Percentiles rank a stretch among this genome's conserved stretches.
Evolutionary conservation across 345 rosid genomes (phyloP).

Genomic region (Eutrema yunnanense): DNA sequence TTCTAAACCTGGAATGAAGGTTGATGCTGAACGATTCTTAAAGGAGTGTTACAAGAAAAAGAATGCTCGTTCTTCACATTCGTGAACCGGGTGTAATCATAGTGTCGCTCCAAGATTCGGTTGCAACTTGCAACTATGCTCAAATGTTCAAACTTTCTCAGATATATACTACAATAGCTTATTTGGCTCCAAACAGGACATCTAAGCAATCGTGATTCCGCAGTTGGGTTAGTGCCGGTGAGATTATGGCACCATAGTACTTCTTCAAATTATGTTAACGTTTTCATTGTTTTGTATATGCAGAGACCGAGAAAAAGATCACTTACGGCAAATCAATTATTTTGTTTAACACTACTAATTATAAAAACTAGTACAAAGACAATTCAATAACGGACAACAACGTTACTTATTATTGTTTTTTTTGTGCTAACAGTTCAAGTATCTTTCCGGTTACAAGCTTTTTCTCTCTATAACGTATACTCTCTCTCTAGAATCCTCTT

Average conservation of each 20-base stretch:
- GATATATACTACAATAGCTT: background rate
- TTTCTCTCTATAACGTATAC: no score
- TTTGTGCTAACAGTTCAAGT: no score
- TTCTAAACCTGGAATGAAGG: slow-evolving; percentile 55
- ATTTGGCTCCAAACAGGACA: slow-evolving; percentile 14
- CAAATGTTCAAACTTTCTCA: background rate
- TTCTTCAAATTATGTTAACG: no score
- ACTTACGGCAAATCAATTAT: no score
- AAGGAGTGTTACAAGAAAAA: slow-evolving; percentile 47
- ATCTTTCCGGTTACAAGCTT: no score
- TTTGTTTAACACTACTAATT: no score
- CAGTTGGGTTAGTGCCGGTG: slow-evolving; percentile 9
- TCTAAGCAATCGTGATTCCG: slow-evolving; percentile 8
- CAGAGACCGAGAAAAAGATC: no score
- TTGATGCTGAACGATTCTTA: slow-evolving; percentile 47
- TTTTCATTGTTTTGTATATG: no score
- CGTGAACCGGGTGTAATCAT: slow-evolving; percentile 18
- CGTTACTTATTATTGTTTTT: no score
- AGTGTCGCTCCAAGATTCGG: background rate
- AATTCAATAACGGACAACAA: no score
- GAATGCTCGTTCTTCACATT: slow-evolving; percentile 20
- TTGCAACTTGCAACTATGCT: background rate
- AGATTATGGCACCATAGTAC: background rate
- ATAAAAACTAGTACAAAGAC: no score
- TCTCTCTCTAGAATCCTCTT: no score